These are phyloP conservation scores for Trichoderma hamatum DNA, from an alignment of 2,329 filamentous ascomycete species.

Conservation along the genomic window DNA sequence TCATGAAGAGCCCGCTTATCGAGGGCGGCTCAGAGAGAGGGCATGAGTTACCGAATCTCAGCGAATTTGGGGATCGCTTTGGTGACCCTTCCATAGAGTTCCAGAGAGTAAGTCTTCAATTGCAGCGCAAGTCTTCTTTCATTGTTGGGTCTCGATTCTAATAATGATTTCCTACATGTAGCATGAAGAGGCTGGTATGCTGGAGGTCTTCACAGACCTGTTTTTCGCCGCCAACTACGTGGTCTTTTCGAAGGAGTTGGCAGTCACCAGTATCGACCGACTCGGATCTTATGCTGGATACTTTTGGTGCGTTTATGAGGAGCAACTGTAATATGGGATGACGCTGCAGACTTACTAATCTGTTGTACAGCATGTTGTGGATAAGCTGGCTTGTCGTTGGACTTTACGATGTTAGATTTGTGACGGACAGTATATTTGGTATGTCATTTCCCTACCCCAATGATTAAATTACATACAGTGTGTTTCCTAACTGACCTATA, in stretches of 20 bases:
- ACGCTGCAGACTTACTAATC: neutral
- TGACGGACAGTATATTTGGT: slow-evolving; percentile 64
- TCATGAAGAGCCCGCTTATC: slow-evolving; percentile 40
- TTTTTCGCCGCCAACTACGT: slow-evolving; percentile 63
- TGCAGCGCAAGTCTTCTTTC: neutral
- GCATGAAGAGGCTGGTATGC: slow-evolving; percentile 42
- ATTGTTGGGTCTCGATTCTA: slow-evolving; percentile 1
- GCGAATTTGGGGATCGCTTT: slow-evolving; percentile 17
- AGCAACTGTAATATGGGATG: too few relatives aligned
- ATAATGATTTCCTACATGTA: slow-evolving; percentile 21
- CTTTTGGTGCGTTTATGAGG: slow-evolving; percentile 36
- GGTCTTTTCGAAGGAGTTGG: slow-evolving; percentile 52
- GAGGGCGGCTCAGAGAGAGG: neutral
- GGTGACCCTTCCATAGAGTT: slow-evolving; percentile 14
- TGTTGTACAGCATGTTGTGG: slow-evolving; percentile 57
- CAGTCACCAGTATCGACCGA: slow-evolving; percentile 38
- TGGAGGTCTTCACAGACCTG: slow-evolving; percentile 46
- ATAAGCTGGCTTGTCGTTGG: slow-evolving; percentile 68
- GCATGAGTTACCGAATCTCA: slow-evolving; percentile 1
- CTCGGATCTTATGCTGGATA: slow-evolving; percentile 44
- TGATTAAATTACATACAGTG: too few relatives aligned
- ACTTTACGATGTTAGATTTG: slow-evolving; percentile 68
- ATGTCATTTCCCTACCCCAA: neutral
- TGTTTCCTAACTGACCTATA: neutral
- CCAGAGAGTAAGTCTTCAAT: slow-evolving; percentile 3